Evolutionary conservation across 1,284 basidiomycete species (phyloP), one percentile per base, ranked within the genome.

Genomic region (Leccinum pachyderme): DNA sequence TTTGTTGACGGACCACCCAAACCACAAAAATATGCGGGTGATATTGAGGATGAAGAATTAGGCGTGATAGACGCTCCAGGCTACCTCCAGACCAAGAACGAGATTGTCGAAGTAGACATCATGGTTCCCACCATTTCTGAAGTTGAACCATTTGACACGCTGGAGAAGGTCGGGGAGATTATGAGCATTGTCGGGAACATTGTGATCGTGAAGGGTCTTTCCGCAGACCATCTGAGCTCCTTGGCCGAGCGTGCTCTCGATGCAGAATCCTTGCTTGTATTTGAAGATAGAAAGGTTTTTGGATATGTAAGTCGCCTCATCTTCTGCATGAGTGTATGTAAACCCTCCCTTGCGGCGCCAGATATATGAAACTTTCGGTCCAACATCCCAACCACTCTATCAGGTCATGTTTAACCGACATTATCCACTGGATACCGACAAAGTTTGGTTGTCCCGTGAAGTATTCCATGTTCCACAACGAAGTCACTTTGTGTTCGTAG

Each of bases 311-410:
- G 87, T 78, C 35, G 50, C 18, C 56, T 51, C 49, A 24, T 44
- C 27, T 37, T 51, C 46, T 52, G 59, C 9, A n/a, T 28, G 32
- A 44, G 24, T 32, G 5, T 29, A 46, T 28, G 24, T 31, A 11
- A 33, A 50, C 29, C 27, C 54, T 56, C 44, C 48, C 43, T 58
- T 56, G 7, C 46, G 32, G 49, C 61, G 54, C 55, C 60, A 93
- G 91, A 76, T 95, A 47, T 91, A 86, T 64, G 93, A 95, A 72
- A 95, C 93, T 0, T 95, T 95, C 71, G 93, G 93, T 4, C 91
- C 93, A 1, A 92, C 94, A 3, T 79, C 80, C 39, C 85, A 89
- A 61, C 93, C 93, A 2, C 73, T 95, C 51, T 95, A 95, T 66
- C 89, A 93, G 64, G 77, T 95, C 56, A 84, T 79, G 67, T 91